Evolutionary conservation across 176 grass and related monocot genomes (phyloP).

Genomic region (Aegilops bicornis): DNA sequence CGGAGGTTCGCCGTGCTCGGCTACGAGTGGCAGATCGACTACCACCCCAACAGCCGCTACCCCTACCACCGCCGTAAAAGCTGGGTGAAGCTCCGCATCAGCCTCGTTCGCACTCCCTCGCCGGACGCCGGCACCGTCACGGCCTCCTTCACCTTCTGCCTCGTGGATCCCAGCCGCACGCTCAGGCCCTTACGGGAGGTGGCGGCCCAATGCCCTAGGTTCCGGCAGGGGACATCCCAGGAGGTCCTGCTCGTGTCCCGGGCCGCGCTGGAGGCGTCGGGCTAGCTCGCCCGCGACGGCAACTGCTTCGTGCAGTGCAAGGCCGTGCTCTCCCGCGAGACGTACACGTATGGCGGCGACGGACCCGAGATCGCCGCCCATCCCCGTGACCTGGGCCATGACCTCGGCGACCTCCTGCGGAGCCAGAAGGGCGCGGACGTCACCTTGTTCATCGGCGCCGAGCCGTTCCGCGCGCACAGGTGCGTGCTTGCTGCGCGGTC

Average conservation of each 20-base stretch:
- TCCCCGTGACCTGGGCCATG: background rate
- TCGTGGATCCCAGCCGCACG: background rate
- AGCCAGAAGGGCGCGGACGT: slow-evolving; percentile 16
- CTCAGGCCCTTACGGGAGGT: background rate
- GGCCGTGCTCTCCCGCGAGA: background rate
- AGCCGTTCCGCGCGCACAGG: slow-evolving; percentile 21
- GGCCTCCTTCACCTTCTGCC: background rate
- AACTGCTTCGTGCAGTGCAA: background rate
- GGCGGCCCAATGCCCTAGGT: background rate
- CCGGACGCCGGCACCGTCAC: background rate
- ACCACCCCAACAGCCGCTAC: background rate
- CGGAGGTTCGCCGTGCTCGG: background rate
- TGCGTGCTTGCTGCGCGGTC: background rate
- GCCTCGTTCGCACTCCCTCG: background rate
- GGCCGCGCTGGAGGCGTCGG: background rate
- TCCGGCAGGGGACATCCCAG: background rate
- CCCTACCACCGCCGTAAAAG: background rate
- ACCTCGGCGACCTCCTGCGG: slow-evolving; percentile 12
- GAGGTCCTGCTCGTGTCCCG: background rate
- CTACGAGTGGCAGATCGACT: background rate
- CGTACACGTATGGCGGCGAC: background rate
- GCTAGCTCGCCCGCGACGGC: background rate
- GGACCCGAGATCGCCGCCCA: background rate
- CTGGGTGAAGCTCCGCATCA: background rate
- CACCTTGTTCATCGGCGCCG: background rate